Evolutionary conservation across 495 filamentous ascomycete genomes (phyloP), one percentile per base, ranked within the genome.

Genomic region (Parachaetomium inaequale): DNA sequence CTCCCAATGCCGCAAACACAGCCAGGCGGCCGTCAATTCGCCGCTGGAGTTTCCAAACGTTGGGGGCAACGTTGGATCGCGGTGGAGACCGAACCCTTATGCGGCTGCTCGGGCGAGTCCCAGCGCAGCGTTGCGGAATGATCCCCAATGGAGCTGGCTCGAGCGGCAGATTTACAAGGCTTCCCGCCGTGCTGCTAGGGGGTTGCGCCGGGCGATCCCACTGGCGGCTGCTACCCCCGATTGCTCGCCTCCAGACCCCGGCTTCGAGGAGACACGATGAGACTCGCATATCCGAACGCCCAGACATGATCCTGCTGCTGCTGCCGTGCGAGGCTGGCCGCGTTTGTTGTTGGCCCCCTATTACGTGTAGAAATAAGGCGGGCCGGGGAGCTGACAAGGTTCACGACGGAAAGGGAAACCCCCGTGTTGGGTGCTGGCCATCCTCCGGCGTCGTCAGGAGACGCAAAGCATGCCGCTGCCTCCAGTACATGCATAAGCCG

Each of bases 231-330:
- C 63, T 61, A 53, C 14, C 60, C 64, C 59, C 51, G 47, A 56
- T 61, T 50, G 43, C 68, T 72, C 74, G 71, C 72, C 68, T 74
- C 67, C 69, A 66, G 36, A 71, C 68, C 73, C 72, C 62, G 66
- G 73, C 68, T 42, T 51, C 43, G 68, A 58, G 66, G 70, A 60
- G 69, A 45, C 51, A 68, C 58, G 59, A 64, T 72, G 74, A 76
- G 73, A 74, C 74, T 66, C 66, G 47, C 53, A 59, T 45, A 65
- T 46, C 52, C 31, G 36, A 54, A 19, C 28, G 38, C 26, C 58
- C 34, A 60, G 34, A 60, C 49, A 31, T 4, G 49, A 4, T 53
- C 31, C 46, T 32, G 34, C 36, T 32, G 34, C 8, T 53, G 34
- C 38, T 47, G 28, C 50, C 23, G 34, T 32, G 47, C 45, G 32